Percentiles rank a stretch among this genome's conserved stretches.
phyloP scores from a whole-genome alignment of 2,329 filamentous ascomycete species.

The Rhynchosporium agropyri region DNA sequence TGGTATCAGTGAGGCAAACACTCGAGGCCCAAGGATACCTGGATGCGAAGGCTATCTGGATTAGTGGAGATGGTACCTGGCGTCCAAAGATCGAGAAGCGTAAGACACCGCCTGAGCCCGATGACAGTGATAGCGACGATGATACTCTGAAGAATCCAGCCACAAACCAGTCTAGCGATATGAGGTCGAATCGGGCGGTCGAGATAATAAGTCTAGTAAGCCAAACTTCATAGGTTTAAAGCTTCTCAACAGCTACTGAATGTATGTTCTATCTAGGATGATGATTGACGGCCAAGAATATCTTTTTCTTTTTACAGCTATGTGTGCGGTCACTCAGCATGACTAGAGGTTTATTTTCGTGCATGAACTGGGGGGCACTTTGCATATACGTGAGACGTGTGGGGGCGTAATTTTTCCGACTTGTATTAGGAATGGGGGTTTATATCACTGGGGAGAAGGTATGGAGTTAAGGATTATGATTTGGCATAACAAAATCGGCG shows the following conservation, averaged over 20 bases:
- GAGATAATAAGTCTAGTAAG: constrained; percentile 19
- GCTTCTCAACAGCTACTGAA: neutral
- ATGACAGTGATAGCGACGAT: constrained; percentile 33
- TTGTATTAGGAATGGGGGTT: neutral
- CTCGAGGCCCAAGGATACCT: constrained; percentile 54
- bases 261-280: neutral
- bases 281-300: constrained; percentile 5
- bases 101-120: constrained; percentile 30
- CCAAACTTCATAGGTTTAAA: too few relatives aligned
- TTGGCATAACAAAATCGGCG: constrained; percentile 13
- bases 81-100: constrained; percentile 48
- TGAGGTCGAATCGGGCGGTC: constrained; percentile 4
- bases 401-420: neutral
- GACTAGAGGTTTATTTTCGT: neutral
- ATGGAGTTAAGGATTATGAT: constrained; percentile 2
- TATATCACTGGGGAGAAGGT: neutral
- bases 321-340: neutral
- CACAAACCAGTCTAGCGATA: neutral
- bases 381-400: constrained; percentile 20
- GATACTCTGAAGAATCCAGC: constrained; percentile 15
- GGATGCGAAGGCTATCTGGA: constrained; percentile 60
- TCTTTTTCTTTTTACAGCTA: neutral
- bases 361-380: constrained; percentile 16
- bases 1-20: constrained; percentile 61
- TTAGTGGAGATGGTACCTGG: constrained; percentile 69